Evolutionary conservation across 129 eudicot genomes (phyloP).

Genomic region (Escallonia rubra): DNA sequence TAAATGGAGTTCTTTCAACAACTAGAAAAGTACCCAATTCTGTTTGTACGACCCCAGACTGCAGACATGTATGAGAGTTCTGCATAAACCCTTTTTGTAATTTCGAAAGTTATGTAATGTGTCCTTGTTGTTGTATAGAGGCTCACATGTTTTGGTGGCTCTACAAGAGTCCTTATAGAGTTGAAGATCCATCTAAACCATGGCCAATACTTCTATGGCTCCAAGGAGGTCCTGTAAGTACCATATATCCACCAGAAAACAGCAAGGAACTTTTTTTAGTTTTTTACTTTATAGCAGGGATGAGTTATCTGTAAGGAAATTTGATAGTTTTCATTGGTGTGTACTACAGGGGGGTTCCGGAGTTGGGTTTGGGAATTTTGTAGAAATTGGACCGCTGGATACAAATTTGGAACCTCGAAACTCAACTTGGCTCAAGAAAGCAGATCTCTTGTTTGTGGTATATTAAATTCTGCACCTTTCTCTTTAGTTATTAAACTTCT

Average conservation of each 20-base stretch:
- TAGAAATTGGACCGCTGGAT: constrained; percentile 57
- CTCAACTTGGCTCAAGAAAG: constrained; percentile 52
- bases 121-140: constrained; percentile 17
- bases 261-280: neutral
- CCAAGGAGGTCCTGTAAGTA: constrained; percentile 68
- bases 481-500: too few relatives aligned
- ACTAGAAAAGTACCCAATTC: neutral
- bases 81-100: neutral
- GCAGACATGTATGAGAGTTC: neutral
- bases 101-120: neutral
- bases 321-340: neutral
- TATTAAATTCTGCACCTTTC: neutral
- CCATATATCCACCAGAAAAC: neutral
- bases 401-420: constrained; percentile 45
- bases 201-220: constrained; percentile 61
- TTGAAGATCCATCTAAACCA: constrained; percentile 42
- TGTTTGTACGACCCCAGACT: neutral
- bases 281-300: too few relatives aligned
- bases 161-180: constrained; percentile 44
- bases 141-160: constrained; percentile 69
- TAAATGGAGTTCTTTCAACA: neutral
- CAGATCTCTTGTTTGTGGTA: constrained; percentile 67
- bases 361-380: constrained; percentile 59
- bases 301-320: neutral
- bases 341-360: constrained; percentile 46